Percentiles rank a stretch among this genome's conserved stretches.
Evolutionary conservation across 2,329 filamentous ascomycete genomes (phyloP).

Genomic region (Cercospora zeina): DNA sequence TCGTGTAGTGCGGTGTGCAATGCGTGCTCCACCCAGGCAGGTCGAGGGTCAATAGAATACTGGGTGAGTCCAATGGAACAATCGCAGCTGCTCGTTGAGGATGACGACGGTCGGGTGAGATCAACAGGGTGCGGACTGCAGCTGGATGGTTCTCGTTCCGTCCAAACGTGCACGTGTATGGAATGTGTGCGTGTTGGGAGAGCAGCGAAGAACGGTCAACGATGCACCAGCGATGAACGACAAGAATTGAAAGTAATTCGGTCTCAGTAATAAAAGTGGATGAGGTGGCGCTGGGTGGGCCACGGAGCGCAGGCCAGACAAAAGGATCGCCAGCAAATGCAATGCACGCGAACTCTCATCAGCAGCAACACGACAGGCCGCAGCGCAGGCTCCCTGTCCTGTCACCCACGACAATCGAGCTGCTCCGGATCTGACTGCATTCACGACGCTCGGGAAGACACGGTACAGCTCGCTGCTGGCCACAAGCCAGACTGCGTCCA

Average conservation of each 20-base stretch:
- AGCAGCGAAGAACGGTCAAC: neutral
- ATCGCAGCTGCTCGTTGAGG: slow-evolving; percentile 17
- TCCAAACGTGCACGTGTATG: neutral
- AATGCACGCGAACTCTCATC: neutral
- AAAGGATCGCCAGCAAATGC: slow-evolving; percentile 2
- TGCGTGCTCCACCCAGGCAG: neutral
- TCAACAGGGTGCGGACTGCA: neutral
- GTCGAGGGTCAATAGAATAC: neutral
- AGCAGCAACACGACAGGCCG: neutral
- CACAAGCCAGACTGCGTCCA: slow-evolving; percentile 1
- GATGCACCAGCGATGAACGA: neutral
- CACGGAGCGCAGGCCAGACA: neutral
- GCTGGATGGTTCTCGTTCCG: neutral
- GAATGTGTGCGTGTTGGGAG: neutral
- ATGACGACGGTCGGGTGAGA: slow-evolving; percentile 16
- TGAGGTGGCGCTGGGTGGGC: slow-evolving; percentile 4
- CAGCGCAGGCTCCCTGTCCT: neutral
- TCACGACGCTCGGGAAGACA: slow-evolving; percentile 1
- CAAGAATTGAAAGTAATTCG: neutral
- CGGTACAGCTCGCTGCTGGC: neutral
- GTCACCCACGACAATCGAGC: neutral
- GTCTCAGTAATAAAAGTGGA: neutral
- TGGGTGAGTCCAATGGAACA: slow-evolving; percentile 13
- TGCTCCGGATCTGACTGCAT: neutral
- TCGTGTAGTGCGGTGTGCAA: slow-evolving; percentile 1